Conservation (phyloP, 441 rosid species). For the Pelargonium fulgidum region DNA sequence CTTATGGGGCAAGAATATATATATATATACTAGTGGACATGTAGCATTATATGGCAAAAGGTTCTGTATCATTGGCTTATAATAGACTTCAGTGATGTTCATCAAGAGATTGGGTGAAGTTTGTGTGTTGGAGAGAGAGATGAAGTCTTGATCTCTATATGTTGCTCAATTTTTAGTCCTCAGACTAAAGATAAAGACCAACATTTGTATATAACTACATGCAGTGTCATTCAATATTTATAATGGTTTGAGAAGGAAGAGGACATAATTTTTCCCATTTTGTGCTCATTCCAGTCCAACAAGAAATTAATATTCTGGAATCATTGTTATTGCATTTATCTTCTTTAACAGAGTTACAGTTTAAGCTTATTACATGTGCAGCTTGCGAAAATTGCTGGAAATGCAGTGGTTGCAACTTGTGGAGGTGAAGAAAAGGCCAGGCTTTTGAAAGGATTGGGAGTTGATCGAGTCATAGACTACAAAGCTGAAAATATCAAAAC, state of each 20-base stretch:
- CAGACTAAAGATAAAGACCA: not conserved
- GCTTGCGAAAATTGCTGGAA: slow-evolving; percentile 93
- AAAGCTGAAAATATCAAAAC: slow-evolving; percentile 74
- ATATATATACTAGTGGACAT: no score
- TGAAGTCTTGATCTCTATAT: no score
- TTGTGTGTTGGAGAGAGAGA: no score
- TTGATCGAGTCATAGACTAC: slow-evolving; percentile 83
- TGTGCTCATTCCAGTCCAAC: not conserved
- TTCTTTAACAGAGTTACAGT: slow-evolving; percentile 1
- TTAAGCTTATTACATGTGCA: slow-evolving; percentile 36
- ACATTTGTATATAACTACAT: not conserved
- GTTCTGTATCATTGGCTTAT: no score
- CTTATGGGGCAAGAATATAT: not conserved
- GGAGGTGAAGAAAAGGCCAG: slow-evolving; percentile 81
- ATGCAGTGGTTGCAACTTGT: slow-evolving; percentile 82
- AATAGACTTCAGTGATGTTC: no score
- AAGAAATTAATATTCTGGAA: not conserved
- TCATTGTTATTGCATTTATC: not conserved
- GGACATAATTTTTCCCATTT: no score
- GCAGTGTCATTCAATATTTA: not conserved
- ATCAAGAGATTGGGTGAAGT: no score
- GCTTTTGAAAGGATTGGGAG: slow-evolving; percentile 76
- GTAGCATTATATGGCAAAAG: no score
- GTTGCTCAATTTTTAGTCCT: no score
- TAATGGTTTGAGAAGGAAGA: no score